Percentiles rank a stretch among this genome's conserved stretches.
These are phyloP conservation scores for Mycosphaerella arachidis DNA, from an alignment of 2,329 filamentous ascomycete genomes.

Conservation along the genomic window DNA sequence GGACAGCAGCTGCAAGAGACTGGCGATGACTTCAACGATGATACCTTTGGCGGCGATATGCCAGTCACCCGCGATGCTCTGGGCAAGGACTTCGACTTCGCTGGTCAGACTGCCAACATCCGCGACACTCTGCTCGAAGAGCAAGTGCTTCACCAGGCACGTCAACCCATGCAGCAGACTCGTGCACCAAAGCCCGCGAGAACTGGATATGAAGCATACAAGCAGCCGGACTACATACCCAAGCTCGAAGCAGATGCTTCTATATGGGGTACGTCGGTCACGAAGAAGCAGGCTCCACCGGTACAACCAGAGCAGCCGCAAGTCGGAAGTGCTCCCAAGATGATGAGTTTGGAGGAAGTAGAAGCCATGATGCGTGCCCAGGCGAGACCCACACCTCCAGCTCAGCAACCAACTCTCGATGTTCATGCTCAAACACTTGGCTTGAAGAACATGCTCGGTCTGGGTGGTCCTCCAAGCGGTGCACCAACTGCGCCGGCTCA, in stretches of 20 bases:
- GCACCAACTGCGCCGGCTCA: constrained; percentile 17
- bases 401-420: constrained; percentile 17
- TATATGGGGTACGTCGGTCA: constrained; percentile 78
- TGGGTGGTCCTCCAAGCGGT: constrained; percentile 22
- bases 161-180: constrained; percentile 57
- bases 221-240: constrained; percentile 75
- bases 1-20: constrained; percentile 87
- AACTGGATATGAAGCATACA: constrained; percentile 89
- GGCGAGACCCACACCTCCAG: constrained; percentile 40
- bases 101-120: constrained; percentile 84
- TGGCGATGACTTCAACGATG: constrained; percentile 92
- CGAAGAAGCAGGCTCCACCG: constrained; percentile 42
- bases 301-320: constrained; percentile 20
- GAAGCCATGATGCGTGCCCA: constrained; percentile 85
- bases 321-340: constrained; percentile 57
- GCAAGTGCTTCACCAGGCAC: constrained; percentile 74
- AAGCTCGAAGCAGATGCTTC: constrained; percentile 90
- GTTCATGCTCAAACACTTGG: constrained; percentile 30
- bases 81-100: constrained; percentile 96
- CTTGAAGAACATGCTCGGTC: constrained; percentile 33
- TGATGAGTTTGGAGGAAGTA: constrained; percentile 95
- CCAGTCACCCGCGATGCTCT: constrained; percentile 52
- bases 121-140: constrained; percentile 85
- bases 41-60: constrained; percentile 66
- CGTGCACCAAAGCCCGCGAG: constrained; percentile 57